Percentiles rank a stretch among this genome's conserved stretches.
Conservation (phyloP, 2,329 filamentous ascomycete genomes). For the Malbranchea zuffiana region DNA sequence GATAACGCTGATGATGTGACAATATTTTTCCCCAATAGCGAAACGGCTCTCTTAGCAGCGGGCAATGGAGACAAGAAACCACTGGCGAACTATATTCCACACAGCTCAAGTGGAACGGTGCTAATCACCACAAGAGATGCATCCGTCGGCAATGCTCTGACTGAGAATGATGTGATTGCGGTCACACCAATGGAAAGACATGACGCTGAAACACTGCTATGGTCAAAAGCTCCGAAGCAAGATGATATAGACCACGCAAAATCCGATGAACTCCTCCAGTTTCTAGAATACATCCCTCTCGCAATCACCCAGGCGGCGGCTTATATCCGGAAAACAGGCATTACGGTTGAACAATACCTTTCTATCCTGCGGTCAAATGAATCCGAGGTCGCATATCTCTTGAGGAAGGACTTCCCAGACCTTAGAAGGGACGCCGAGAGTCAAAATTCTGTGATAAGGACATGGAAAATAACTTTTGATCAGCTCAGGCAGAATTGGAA, state of each 20-base stretch:
- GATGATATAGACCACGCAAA: not conserved
- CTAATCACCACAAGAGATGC: not conserved
- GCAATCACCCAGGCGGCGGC: constrained; percentile 1
- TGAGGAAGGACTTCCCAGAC: not conserved
- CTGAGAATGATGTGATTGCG: not conserved
- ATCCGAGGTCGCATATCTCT: not conserved
- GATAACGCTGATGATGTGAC: constrained; percentile 3
- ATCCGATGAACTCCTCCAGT: not conserved
- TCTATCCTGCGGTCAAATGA: not conserved
- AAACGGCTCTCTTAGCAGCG: not conserved
- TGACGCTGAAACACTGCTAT: not conserved
- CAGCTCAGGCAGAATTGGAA: not conserved
- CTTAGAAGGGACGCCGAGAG: not conserved
- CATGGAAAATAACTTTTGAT: not conserved
- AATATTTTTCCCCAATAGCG: not conserved
- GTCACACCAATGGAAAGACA: not conserved
- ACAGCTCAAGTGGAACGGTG: not conserved
- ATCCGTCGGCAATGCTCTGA: not conserved
- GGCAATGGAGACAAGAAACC: not conserved
- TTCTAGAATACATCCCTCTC: not conserved
- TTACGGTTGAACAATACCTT: not conserved
- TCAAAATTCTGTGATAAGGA: not conserved
- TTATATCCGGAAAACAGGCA: not conserved
- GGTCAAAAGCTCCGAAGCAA: not conserved
- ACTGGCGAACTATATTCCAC: not conserved